Conservation (phyloP, 2,329 filamentous ascomycete genomes). For the Reticulascus tulasneorum region DNA sequence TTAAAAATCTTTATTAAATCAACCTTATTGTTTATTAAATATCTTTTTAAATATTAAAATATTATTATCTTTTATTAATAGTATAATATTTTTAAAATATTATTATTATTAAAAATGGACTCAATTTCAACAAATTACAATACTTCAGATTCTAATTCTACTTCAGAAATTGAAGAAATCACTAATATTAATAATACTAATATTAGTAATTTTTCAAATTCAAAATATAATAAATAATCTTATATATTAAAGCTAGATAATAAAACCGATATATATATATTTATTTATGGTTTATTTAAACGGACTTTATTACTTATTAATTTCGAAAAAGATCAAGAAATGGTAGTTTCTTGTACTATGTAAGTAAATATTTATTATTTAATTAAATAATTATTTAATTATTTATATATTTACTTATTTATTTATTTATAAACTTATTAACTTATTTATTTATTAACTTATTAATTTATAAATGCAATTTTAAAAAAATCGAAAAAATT, state of each 20-base stretch:
- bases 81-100: not conserved
- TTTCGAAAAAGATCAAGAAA: not conserved
- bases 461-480: not conserved
- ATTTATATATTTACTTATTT: too few relatives aligned
- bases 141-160: too few relatives aligned
- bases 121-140: not conserved
- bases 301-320: not conserved
- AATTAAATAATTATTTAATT: too few relatives aligned
- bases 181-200: not conserved
- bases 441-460: not conserved
- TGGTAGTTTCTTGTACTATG: not conserved
- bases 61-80: not conserved
- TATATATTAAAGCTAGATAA: too few relatives aligned
- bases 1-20: not conserved
- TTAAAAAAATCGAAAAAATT: too few relatives aligned
- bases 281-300: not conserved
- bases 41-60: not conserved
- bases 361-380: not conserved
- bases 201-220: not conserved
- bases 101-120: conserved; percentile 1
- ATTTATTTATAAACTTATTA: not conserved
- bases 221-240: not conserved
- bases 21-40: not conserved
- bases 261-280: not conserved
- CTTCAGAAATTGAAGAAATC: not conserved